Percentiles rank a stretch among this genome's conserved stretches.
Conservation (phyloP, 495 filamentous ascomycete species). For the Penicillium lividum region DNA sequence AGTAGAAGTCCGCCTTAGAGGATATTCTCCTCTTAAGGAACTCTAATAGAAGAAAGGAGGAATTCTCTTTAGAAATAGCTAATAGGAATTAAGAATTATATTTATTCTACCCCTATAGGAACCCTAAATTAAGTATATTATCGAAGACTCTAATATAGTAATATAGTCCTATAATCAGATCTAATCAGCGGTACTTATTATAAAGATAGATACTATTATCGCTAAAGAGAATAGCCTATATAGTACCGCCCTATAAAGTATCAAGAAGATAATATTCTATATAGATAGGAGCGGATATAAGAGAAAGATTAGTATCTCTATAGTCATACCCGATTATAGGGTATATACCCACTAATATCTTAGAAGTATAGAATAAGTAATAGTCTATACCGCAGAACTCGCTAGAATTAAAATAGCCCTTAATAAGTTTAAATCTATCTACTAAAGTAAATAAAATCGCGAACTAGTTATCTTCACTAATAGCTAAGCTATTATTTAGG, state of each 20-base stretch:
- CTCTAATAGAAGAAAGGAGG: background rate
- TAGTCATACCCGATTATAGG: no score
- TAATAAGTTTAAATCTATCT: background rate
- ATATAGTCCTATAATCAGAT: background rate
- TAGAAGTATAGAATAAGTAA: no score
- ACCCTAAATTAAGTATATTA: background rate
- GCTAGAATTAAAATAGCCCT: background rate
- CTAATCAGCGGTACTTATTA: no score
- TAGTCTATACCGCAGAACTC: background rate
- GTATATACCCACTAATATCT: no score
- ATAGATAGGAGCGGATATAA: no score
- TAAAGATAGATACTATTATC: no score
- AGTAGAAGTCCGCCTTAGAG: background rate
- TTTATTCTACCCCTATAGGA: background rate
- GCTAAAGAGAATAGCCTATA: no score
- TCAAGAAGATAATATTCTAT: no score
- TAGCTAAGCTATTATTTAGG: background rate
- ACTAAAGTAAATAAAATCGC: background rate
- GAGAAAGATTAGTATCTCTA: no score
- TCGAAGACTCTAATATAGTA: background rate
- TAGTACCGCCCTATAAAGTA: no score
- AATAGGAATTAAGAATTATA: background rate
- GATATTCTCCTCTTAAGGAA: background rate
- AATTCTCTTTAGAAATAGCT: background rate
- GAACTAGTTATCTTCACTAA: background rate